These are phyloP conservation scores for Erodium trifolium DNA, from an alignment of 441 rosid genomes.

Conservation along the genomic window DNA sequence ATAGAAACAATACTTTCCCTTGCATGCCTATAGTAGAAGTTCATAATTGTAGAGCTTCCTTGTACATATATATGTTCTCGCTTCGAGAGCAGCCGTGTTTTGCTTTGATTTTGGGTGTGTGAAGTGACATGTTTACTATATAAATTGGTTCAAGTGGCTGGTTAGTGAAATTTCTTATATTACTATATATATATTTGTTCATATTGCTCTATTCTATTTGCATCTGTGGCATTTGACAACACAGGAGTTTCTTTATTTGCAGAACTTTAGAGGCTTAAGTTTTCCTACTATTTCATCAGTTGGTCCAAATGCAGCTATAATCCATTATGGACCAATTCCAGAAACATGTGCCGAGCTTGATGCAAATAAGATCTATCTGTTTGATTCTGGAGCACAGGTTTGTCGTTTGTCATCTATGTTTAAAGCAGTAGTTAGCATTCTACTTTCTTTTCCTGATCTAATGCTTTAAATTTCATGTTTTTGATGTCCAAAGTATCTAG, in stretches of 20 bases:
- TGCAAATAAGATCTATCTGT: constrained; percentile 70
- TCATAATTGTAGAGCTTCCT: background rate
- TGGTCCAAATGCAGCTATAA: constrained; percentile 91
- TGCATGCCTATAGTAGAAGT: background rate
- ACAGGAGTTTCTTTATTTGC: constrained; percentile 26
- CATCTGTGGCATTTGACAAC: background rate
- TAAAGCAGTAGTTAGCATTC: background rate
- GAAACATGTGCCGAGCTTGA: constrained; percentile 84
- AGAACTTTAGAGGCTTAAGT: constrained; percentile 89
- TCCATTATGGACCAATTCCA: constrained; percentile 66
- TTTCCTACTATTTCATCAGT: constrained; percentile 93
- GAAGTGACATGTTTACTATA: background rate
- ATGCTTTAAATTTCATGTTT: constrained; percentile 18
- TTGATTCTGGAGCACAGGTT: constrained; percentile 99
- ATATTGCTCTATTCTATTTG: background rate
- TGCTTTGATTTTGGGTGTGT: background rate
- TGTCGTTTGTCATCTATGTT: constrained; percentile 6
- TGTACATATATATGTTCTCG: background rate
- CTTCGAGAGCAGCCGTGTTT: background rate
- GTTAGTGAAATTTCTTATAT: background rate
- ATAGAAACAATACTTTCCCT: background rate
- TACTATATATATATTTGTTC: background rate
- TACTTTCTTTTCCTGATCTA: background rate
- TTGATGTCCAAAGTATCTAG: constrained; percentile 55
- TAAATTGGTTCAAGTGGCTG: background rate